phyloP scores from a whole-genome alignment of 495 filamentous ascomycete species.

The Cercophora sp. region DNA sequence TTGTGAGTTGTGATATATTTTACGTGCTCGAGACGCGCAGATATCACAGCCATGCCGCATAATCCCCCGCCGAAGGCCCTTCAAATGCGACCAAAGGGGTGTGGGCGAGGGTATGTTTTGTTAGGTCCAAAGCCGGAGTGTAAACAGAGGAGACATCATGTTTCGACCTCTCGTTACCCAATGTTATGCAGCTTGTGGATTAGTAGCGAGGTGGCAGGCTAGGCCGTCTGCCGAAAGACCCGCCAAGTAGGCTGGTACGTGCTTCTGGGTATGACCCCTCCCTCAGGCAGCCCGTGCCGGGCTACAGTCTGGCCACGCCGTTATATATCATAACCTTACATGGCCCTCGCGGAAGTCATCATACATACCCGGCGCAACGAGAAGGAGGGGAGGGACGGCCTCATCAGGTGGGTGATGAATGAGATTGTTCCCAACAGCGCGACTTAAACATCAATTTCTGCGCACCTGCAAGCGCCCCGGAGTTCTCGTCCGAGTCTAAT shows the following conservation, averaged over 20 bases:
- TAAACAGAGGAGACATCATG: conserved; percentile 1
- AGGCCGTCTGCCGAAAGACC: conserved; percentile 7
- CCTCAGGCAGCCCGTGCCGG: conserved; percentile 6
- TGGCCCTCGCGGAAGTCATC: conserved; percentile 5
- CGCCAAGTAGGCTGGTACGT: conserved; percentile 10
- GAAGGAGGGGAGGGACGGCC: not conserved
- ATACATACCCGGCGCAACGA: conserved; percentile 12
- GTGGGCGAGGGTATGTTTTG: conserved; percentile 1
- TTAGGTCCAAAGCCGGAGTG: not conserved
- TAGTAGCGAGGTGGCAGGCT: conserved; percentile 9
- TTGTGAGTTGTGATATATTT: conserved; percentile 31
- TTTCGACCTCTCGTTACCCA: conserved; percentile 6
- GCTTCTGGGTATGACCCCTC: not conserved
- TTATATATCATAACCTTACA: conserved; percentile 9
- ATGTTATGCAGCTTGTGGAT: conserved; percentile 15
- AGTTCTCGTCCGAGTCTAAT: too few relatives aligned
- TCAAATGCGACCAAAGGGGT: conserved; percentile 5
- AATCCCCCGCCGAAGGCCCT: conserved; percentile 8
- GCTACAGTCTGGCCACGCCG: not conserved
- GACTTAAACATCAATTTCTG: conserved; percentile 4
- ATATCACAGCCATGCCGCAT: not conserved
- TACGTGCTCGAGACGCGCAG: conserved; percentile 9
- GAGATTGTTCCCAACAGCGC: conserved; percentile 2
- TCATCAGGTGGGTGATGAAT: conserved; percentile 3
- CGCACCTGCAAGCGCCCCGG: conserved; percentile 4